Percentiles rank a stretch among this genome's conserved stretches.
Evolutionary conservation across 768 basidiomycete species (phyloP).

Genomic region (Boletus reticuloceps): DNA sequence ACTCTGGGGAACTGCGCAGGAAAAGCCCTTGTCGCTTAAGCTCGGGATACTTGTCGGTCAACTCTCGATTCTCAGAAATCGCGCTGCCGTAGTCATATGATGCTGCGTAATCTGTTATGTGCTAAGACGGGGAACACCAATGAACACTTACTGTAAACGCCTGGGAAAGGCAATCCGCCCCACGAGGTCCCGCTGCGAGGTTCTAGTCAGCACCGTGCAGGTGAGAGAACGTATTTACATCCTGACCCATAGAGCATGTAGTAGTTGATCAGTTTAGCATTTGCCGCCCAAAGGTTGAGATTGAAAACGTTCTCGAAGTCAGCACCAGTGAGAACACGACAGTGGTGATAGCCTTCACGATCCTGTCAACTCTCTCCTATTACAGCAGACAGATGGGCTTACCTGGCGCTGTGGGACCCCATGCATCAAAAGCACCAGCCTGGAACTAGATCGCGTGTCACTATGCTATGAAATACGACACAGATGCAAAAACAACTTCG

Average conservation of each 20-base stretch:
- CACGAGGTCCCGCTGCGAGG: slow-evolving; percentile 73
- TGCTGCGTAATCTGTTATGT: slow-evolving; percentile 19
- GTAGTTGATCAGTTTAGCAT: slow-evolving; percentile 78
- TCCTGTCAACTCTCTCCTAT: neutral
- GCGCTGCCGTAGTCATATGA: slow-evolving; percentile 84
- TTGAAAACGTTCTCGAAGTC: slow-evolving; percentile 82
- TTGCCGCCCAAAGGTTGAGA: slow-evolving; percentile 72
- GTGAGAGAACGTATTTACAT: slow-evolving; percentile 7
- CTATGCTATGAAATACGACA: neutral
- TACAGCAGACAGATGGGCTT: neutral
- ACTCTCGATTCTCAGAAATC: slow-evolving; percentile 62
- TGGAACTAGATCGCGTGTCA: slow-evolving; percentile 47
- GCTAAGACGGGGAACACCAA: neutral
- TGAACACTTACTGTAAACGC: slow-evolving; percentile 52
- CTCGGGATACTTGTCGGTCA: slow-evolving; percentile 71
- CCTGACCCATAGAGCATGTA: slow-evolving; percentile 80
- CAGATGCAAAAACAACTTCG: slow-evolving; percentile 40
- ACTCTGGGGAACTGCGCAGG: slow-evolving; percentile 73
- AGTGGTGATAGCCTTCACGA: slow-evolving; percentile 56
- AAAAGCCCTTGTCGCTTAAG: slow-evolving; percentile 78
- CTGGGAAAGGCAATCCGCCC: slow-evolving; percentile 78
- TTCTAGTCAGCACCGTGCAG: neutral
- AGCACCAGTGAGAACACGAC: slow-evolving; percentile 64
- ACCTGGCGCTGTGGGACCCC: slow-evolving; percentile 75
- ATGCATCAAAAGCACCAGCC: slow-evolving; percentile 78